Base-by-base conservation (phyloP, 2,329 filamentous ascomycete species). In the Davidsoniella australis region DNA sequence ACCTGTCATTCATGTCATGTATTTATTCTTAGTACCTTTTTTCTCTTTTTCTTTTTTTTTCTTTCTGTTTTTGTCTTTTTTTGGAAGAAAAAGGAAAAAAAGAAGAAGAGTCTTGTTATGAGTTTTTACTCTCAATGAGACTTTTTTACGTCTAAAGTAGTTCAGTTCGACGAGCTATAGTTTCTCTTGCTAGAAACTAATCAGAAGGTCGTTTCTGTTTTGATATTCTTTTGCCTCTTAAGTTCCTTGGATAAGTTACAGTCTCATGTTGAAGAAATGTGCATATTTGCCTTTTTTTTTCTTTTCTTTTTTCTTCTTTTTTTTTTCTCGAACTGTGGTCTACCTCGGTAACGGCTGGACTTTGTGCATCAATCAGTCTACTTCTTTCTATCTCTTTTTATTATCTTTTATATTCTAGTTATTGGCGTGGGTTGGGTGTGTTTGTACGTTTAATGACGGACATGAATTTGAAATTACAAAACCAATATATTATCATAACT, bases 401-500 rank as follows among this genome's bases (percentile, higher is more conserved):
- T 20, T 7, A 12, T 42, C 23, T 24, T 20, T 18, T 38, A 41
- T 45, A 47, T 46, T 23, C n/a, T 38, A 12, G n/a, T 18, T 16
- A 29, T 39, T 41, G 33, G 38, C 18, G 10, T 18, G 18, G 48
- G 52, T 52, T 42, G 2, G 41, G 18, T 14, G 41, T 18, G 50
- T 41, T 23, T 53, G 47, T 49, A 49, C 40, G 40, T 56, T 53
- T 56, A 55, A 54, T 50, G 54, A 56, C 37, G 50, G 52, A 50
- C 54, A 55, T 54, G 54, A 47, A 42, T 17, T 23, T 42, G 41
- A 42, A 29, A 29, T 29, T 29, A 29, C 26, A 29, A 29, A 33
- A 33, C 29, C 29, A 33, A 33, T 33, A 33, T 33, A 33, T 33
- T 23, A 33, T 12, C 2, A 8, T 12, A 33, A 12, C 8, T 12